Evolutionary conservation across 2,329 filamentous ascomycete genomes (phyloP).

Genomic region (Nannizziopsis barbatae): DNA sequence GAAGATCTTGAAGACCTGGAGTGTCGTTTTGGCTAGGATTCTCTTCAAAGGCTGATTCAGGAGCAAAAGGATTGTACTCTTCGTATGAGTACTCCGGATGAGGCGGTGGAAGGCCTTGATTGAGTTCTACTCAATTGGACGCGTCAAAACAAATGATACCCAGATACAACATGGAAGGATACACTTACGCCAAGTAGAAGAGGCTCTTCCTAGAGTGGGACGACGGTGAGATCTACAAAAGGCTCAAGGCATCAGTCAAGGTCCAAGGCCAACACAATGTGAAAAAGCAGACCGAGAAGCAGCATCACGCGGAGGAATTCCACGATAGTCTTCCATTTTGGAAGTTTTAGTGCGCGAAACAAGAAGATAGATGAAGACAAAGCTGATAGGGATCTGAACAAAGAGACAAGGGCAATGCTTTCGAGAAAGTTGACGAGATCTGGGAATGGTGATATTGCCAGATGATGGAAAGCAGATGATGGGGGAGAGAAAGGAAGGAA

Average conservation of each 20-base stretch:
- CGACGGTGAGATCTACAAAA: background rate
- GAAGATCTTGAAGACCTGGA: background rate
- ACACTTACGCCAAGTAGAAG: background rate
- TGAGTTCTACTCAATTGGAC: background rate
- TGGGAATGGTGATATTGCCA: background rate
- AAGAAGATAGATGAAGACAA: background rate
- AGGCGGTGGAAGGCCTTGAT: background rate
- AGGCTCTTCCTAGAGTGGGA: background rate
- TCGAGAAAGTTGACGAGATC: background rate
- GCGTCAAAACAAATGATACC: background rate
- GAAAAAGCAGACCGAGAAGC: conserved; percentile 14
- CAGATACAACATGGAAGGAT: background rate
- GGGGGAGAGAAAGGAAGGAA: background rate
- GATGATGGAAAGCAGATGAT: background rate
- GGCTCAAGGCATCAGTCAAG: background rate
- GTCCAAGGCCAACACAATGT: background rate
- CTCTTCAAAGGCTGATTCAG: background rate
- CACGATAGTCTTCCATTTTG: conserved; percentile 9
- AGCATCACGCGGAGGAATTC: conserved; percentile 11
- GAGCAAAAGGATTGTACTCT: conserved; percentile 5
- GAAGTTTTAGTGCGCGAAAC: background rate
- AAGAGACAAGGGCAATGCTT: background rate
- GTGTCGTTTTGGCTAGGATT: background rate
- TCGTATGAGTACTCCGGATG: conserved; percentile 7
- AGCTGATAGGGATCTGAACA: background rate